These are phyloP conservation scores for Cryomyces minteri DNA, from an alignment of 495 filamentous ascomycete species.

Conservation along the genomic window DNA sequence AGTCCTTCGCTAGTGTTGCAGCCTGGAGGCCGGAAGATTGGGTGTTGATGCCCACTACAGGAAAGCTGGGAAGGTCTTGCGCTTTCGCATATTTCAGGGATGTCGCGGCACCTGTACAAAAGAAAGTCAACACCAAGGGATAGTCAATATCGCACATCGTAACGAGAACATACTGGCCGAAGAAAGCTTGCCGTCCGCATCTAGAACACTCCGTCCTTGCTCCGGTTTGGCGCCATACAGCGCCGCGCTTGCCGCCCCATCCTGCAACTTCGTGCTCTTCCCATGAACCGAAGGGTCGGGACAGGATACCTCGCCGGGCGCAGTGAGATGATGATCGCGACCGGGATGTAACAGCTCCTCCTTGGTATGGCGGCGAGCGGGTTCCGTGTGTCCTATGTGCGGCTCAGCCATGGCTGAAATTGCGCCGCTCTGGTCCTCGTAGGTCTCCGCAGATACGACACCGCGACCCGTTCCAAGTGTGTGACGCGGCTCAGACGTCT, in stretches of 20 bases:
- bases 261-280: slow-evolving; percentile 12
- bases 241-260: slow-evolving; percentile 24
- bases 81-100: slow-evolving; percentile 49
- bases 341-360: too few species aligned
- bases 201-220: slow-evolving; percentile 24
- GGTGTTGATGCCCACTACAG: slow-evolving; percentile 42
- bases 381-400: too few species aligned
- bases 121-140: background rate
- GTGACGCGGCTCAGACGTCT: too few species aligned
- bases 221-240: slow-evolving; percentile 19
- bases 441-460: too few species aligned
- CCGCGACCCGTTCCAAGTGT: too few species aligned
- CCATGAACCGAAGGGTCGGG: slow-evolving; percentile 22
- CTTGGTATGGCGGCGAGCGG: too few species aligned
- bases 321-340: too few species aligned
- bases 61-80: slow-evolving; percentile 47
- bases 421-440: too few species aligned
- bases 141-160: background rate
- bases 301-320: slow-evolving; percentile 8
- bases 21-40: slow-evolving; percentile 55
- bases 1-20: slow-evolving; percentile 53
- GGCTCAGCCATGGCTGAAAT: too few species aligned
- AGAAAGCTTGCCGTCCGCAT: slow-evolving; percentile 30
- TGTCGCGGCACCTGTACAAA: slow-evolving; percentile 31
- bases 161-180: slow-evolving; percentile 25